Base-by-base conservation (phyloP, 768 basidiomycete genomes). In the Kwoniella mangroviensis region DNA sequence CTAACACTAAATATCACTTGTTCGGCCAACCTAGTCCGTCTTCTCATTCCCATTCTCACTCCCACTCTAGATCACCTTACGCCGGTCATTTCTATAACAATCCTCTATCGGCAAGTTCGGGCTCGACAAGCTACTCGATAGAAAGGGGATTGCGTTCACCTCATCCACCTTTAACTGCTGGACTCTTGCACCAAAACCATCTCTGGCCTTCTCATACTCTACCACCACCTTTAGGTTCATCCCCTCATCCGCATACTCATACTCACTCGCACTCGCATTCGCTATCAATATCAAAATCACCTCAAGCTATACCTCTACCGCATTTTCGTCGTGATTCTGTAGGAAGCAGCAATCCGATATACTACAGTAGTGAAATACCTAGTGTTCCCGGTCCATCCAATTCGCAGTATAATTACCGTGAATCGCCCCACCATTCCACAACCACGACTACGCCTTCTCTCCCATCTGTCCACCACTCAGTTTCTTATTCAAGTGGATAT, bases 91-190 rank as follows among this genome's bases (percentile, higher is more conserved):
- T 28, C 28, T 56, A 49, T 40, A 53, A 45, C 15, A 42, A 63
- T 22, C 61, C 68, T 12, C 59, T 53, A 15, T 69, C 65, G 34
- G 51, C 70, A 11, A 61, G 65, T 42, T 54, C 51, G 3, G 54
- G 51, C 40, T 54, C 69, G n/a, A 10, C 64, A 12, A 66, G 58
- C 55, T 40, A 53, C 42, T 60, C 58, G 15, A 51, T 42, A 17
- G 62, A 72, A 55, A 63, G 70, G 26, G 52, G 63, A 41, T 52
- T 72, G 2, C 70, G 70, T 22, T 72, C 70, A 52, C 70, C 70
- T 13, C 66, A 72, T 72, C 70, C 70, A 34, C 67, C 70, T 17
- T 61, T 72, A 6, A 67, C 70, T 4, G 70, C 70, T 56, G 45
- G 53, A 21, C 11, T 67, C 9, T 54, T 55, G 19, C 54, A 51